Conservation (phyloP, 2,329 filamentous ascomycete species). For the Fusarium nanum region DNA sequence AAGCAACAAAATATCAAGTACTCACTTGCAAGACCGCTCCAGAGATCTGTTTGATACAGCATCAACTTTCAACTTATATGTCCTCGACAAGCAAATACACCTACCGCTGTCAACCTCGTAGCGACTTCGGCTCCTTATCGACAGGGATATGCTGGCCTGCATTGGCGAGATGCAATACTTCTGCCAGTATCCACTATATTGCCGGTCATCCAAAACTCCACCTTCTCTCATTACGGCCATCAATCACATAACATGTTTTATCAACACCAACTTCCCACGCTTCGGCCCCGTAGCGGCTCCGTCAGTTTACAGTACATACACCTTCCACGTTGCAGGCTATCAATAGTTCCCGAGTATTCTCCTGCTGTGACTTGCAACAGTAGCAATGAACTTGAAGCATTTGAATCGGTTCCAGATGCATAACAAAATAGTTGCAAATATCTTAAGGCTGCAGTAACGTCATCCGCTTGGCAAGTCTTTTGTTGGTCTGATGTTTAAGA, state of each 20-base stretch:
- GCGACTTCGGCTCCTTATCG: slow-evolving; percentile 17
- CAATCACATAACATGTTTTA: slow-evolving; percentile 45
- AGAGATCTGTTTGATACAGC: not conserved
- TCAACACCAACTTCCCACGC: slow-evolving; percentile 17
- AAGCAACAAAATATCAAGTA: not conserved
- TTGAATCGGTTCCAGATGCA: not conserved
- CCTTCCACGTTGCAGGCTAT: not conserved
- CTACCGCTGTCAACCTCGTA: not conserved
- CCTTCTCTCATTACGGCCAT: slow-evolving; percentile 29
- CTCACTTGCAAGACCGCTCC: not conserved
- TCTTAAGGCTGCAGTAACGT: not conserved
- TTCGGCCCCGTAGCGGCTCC: slow-evolving; percentile 35
- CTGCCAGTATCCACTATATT: slow-evolving; percentile 13
- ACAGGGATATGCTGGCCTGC: slow-evolving; percentile 17
- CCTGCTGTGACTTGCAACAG: not conserved
- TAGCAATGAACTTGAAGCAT: not conserved
- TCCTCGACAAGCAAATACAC: not conserved
- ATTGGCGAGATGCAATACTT: slow-evolving; percentile 22
- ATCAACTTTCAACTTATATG: not conserved
- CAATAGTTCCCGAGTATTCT: not conserved
- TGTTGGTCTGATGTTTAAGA: slow-evolving; percentile 15
- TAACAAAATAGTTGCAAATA: not conserved
- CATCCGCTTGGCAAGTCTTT: slow-evolving; percentile 1
- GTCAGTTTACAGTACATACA: not conserved
- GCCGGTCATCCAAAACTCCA: slow-evolving; percentile 10